These are phyloP conservation scores for Boletus insuetus DNA, from an alignment of 768 basidiomycete species.

Conservation along the genomic window DNA sequence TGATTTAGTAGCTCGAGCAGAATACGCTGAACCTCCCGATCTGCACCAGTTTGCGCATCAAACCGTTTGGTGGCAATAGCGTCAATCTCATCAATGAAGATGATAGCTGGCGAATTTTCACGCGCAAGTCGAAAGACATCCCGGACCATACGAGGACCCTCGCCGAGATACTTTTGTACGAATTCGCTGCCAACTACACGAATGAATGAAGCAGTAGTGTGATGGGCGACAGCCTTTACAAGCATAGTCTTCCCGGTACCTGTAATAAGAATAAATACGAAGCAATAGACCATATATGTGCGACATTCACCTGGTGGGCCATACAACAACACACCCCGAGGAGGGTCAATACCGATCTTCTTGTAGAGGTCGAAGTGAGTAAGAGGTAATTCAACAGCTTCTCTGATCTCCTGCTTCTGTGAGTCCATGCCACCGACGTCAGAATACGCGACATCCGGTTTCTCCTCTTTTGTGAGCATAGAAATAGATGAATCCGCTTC, in stretches of 20 bases:
- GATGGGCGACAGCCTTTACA: constrained; percentile 98
- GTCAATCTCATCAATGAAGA: constrained; percentile 99
- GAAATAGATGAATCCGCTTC: constrained; percentile 97
- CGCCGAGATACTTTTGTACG: constrained; percentile 98
- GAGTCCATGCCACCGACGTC: constrained; percentile 97
- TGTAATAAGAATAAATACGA: constrained; percentile 29
- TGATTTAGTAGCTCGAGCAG: constrained; percentile 95
- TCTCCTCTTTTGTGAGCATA: constrained; percentile 93
- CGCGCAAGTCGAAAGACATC: constrained; percentile 97
- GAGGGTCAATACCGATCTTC: constrained; percentile 99
- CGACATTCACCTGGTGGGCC: constrained; percentile 82
- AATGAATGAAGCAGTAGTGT: constrained; percentile 96
- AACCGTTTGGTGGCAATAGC: constrained; percentile 99
- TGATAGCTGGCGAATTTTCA: constrained; percentile 96
- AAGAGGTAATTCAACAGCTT: constrained; percentile 94
- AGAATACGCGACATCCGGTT: constrained; percentile 88
- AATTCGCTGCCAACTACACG: constrained; percentile 98
- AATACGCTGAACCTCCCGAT: constrained; percentile 98
- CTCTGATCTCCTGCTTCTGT: constrained; percentile 98
- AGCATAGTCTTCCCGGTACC: constrained; percentile 99
- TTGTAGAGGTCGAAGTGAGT: constrained; percentile 98
- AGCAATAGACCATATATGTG: neutral
- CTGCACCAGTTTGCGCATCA: constrained; percentile 98
- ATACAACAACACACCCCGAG: constrained; percentile 93
- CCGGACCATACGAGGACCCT: constrained; percentile 99